A percentile compares a stretch with the other conserved stretches of the same genome.
These are phyloP conservation scores for Pichia sp. DNA, from an alignment of 1,139 yeast species.

Conservation along the genomic window DNA sequence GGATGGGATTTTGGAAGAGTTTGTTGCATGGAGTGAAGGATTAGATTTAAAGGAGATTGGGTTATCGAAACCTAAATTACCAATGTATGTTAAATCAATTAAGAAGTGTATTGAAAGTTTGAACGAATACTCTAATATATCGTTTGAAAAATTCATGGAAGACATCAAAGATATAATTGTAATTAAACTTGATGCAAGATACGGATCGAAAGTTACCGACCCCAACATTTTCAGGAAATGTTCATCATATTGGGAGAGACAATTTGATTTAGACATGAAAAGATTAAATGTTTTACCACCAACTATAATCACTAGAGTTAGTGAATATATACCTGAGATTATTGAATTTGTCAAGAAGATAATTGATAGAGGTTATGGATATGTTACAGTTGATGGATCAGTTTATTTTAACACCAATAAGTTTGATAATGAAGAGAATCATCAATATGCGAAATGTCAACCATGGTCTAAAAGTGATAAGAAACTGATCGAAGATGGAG, in stretches of 20 bases:
- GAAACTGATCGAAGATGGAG: conserved; percentile 88
- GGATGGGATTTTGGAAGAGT: conserved; percentile 25
- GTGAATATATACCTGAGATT: conserved; percentile 93
- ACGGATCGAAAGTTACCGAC: conserved; percentile 73
- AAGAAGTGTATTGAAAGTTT: conserved; percentile 44
- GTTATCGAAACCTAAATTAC: conserved; percentile 64
- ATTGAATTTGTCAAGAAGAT: conserved; percentile 69
- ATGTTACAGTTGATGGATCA: conserved; percentile 75
- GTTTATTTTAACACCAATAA: conserved; percentile 89
- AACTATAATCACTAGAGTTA: conserved; percentile 85
- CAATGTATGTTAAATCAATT: conserved; percentile 75
- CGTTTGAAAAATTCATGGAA: conserved; percentile 37
- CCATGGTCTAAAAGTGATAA: conserved; percentile 95
- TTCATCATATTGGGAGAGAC: conserved; percentile 85
- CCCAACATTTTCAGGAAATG: conserved; percentile 75
- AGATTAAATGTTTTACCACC: conserved; percentile 79
- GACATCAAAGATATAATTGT: conserved; percentile 66
- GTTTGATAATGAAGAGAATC: conserved; percentile 66
- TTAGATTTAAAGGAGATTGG: conserved; percentile 47
- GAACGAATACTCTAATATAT: conserved; percentile 14
- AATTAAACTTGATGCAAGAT: conserved; percentile 61
- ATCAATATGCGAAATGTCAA: conserved; percentile 89
- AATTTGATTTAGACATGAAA: conserved; percentile 80
- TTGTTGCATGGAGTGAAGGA: conserved; percentile 43
- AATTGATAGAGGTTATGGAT: conserved; percentile 74